These are phyloP conservation scores for Claviceps monticola DNA, from an alignment of 2,329 filamentous ascomycete species.

Conservation along the genomic window DNA sequence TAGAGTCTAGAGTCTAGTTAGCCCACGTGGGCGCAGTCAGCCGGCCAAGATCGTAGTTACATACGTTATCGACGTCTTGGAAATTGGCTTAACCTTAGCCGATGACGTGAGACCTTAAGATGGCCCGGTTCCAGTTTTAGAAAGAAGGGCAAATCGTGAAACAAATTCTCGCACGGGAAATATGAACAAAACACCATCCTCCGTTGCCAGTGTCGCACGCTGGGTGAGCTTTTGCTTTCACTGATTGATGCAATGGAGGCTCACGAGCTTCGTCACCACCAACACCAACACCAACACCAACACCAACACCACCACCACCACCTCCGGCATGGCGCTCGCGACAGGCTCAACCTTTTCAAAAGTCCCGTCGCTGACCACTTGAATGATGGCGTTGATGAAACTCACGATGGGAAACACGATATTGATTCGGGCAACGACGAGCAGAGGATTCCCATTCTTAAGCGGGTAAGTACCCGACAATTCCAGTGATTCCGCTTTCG, in stretches of 20 bases:
- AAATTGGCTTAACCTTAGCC: background rate
- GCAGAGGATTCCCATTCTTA: background rate
- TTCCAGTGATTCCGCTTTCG: background rate
- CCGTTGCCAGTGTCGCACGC: no score
- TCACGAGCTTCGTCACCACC: background rate
- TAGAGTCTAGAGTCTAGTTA: no score
- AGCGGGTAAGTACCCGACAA: background rate
- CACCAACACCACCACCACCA: background rate
- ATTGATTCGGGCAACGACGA: background rate
- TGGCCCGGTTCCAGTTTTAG: background rate
- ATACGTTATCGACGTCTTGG: no score
- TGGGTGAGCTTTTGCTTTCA: no score
- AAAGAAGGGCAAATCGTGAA: background rate
- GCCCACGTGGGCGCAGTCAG: no score
- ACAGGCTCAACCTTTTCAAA: conserved; percentile 19
- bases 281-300: background rate
- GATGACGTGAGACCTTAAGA: background rate
- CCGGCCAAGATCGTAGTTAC: no score
- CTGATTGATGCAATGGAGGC: background rate
- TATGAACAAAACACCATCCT: no score
- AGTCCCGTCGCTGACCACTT: conserved; percentile 13
- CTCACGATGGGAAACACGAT: background rate
- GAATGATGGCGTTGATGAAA: background rate
- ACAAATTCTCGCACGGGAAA: background rate
- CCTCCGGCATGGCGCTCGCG: conserved; percentile 1